phyloP scores from a whole-genome alignment of 164 flowering plant genomes.

The Sextonia rubra region DNA sequence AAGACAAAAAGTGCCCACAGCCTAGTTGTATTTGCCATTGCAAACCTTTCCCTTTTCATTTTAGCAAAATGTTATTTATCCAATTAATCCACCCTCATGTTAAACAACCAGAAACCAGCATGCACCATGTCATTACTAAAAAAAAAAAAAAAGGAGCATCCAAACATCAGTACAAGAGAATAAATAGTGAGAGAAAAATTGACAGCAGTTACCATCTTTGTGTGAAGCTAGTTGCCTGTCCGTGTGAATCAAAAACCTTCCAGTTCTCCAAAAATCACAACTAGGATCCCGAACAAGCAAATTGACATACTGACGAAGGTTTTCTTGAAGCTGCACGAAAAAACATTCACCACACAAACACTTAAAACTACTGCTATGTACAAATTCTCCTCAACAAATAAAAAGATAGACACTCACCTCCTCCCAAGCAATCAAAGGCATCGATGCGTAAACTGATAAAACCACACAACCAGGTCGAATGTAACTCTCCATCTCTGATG shows the following conservation, averaged over 20 bases:
- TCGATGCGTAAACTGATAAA: slow-evolving; percentile 60
- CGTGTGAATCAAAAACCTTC: slow-evolving; percentile 65
- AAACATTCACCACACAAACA: slow-evolving; percentile 4
- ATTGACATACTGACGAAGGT: slow-evolving; percentile 43
- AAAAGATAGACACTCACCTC: slow-evolving; percentile 46
- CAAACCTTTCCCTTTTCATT: background rate
- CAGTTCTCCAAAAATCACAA: slow-evolving; percentile 70
- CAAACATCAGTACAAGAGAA: background rate
- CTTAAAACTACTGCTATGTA: slow-evolving; percentile 12
- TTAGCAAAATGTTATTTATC: background rate
- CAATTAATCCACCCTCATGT: background rate
- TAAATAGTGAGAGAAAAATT: background rate
- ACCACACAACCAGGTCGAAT: slow-evolving; percentile 95
- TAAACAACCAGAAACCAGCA: background rate
- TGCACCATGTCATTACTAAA: background rate
- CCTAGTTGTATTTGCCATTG: background rate
- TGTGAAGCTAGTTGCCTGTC: slow-evolving; percentile 63
- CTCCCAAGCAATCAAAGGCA: slow-evolving; percentile 73
- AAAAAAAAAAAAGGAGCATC: background rate
- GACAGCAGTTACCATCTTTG: slow-evolving; percentile 55
- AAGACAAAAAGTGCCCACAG: background rate
- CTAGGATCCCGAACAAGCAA: slow-evolving; percentile 43
- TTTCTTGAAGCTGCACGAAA: slow-evolving; percentile 58
- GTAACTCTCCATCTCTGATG: slow-evolving; percentile 92
- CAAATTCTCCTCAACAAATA: slow-evolving; percentile 5